phyloP scores from a whole-genome alignment of 768 basidiomycete genomes.

The Kwoniella pini region DNA sequence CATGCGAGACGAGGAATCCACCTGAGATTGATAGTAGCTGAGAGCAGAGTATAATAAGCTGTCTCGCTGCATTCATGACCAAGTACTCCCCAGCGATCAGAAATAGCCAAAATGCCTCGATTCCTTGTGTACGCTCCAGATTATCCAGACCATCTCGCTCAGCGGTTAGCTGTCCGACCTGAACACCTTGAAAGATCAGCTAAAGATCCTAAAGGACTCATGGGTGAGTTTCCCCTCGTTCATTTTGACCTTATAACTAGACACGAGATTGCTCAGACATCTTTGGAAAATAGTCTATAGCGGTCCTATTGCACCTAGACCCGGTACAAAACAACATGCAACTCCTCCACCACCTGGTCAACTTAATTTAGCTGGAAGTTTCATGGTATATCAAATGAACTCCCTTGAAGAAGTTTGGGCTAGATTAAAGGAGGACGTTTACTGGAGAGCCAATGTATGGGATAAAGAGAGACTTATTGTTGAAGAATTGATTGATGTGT shows the following conservation, averaged over 20 bases:
- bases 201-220: slow-evolving; percentile 27
- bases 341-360: slow-evolving; percentile 21
- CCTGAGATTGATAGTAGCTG: no score
- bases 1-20: no score
- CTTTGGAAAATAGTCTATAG: slow-evolving; percentile 16
- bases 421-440: slow-evolving; percentile 47
- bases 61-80: no score
- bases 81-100: not conserved
- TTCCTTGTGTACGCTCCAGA: slow-evolving; percentile 51
- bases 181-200: slow-evolving; percentile 39
- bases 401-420: slow-evolving; percentile 37
- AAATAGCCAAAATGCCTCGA: slow-evolving; percentile 35
- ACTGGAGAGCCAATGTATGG: slow-evolving; percentile 50
- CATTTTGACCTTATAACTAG: no score
- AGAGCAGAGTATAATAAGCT: no score
- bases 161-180: slow-evolving; percentile 38
- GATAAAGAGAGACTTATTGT: slow-evolving; percentile 48
- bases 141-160: slow-evolving; percentile 42
- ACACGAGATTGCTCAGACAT: no score
- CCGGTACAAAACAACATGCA: slow-evolving; percentile 9
- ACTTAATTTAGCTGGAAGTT: slow-evolving; percentile 39
- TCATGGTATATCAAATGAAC: slow-evolving; percentile 39
- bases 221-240: not conserved
- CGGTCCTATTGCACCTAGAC: slow-evolving; percentile 16
- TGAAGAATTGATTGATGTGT: slow-evolving; percentile 37